Base-by-base conservation (phyloP, 345 rosid genomes). In the Brassica nigra region DNA sequence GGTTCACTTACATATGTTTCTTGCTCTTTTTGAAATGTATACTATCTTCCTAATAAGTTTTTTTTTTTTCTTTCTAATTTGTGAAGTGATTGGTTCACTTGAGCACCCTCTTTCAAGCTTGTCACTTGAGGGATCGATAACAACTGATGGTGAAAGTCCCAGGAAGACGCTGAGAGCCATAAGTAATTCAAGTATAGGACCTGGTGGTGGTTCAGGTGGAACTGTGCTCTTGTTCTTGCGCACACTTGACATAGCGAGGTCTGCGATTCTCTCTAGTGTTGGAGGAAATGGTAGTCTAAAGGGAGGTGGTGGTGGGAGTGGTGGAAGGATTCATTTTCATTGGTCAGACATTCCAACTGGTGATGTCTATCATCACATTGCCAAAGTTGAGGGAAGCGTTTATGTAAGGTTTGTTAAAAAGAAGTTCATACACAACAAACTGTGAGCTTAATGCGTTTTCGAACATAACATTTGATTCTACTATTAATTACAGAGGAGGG, bases 141-240 rank as follows among this genome's bases (percentile, higher is more conserved):
- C 79, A 83, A 92, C 96, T 74, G 97, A 90, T 85, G 98, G 98
- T 49, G 90, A 87, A 79, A 89, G 92, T 84, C 90, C 86, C 76
- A 89, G 89, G 78, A 89, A 88, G 71, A 82, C 76, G 30, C 73
- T 84, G 62, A 76, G 80, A 76, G 78, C 55, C 70, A 72, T 70
- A 30, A 80, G 82, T 65, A 78, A 75, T 63, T 82, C 90, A 62
- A 80, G 75, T 61, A 65, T 81, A 78, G 94, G 94, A 66, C 94
- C 98, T 66, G 98, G 97, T 61, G 98, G 98, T 76, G 98, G 97
- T 67, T 89, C 97, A 70, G 98, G 98, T 83, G 98, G 98, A 80
- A 92, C 98, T 1, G 86, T 92, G 76, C 93, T 94, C 69, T 68
- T 94, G 59, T 94, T 89, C 85, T 79, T 92, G 78, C 90, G 80